Conservation (phyloP, 2,329 filamentous ascomycete genomes). For the Zymoseptoria brevis region DNA sequence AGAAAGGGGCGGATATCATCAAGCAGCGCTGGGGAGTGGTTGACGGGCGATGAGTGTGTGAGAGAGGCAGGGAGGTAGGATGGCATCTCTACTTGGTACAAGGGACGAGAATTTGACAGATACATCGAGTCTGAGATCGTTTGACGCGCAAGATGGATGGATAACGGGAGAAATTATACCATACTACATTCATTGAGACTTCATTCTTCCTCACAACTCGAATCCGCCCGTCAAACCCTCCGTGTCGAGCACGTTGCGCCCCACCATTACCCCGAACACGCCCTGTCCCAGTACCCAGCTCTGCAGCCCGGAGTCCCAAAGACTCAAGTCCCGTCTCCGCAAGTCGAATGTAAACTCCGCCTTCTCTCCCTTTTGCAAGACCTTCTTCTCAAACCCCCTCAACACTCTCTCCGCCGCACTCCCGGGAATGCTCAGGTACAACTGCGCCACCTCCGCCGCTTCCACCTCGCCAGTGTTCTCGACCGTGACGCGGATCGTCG, state of each 20-base stretch:
- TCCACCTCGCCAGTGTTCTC: conserved; percentile 54
- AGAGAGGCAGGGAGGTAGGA: too few species aligned
- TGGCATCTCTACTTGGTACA: too few species aligned
- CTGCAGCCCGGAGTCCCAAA: conserved; percentile 8
- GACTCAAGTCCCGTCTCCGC: conserved; percentile 6
- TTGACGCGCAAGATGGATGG: too few species aligned
- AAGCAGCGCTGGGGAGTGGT: too few species aligned
- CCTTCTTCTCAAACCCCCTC: conserved; percentile 33
- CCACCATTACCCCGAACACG: conserved; percentile 16
- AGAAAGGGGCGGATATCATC: too few species aligned
- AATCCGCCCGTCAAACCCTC: background rate
- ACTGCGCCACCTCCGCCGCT: conserved; percentile 46
- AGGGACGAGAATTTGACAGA: too few species aligned
- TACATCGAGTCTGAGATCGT: too few species aligned
- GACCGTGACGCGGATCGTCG: conserved; percentile 47
- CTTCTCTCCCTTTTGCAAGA: conserved; percentile 10
- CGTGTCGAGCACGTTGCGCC: conserved; percentile 8
- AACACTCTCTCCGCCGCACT: conserved; percentile 14
- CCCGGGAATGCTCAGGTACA: conserved; percentile 38
- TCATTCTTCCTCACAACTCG: background rate
- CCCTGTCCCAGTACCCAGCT: background rate
- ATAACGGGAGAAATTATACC: background rate
- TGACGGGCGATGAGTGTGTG: too few species aligned
- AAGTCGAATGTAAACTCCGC: conserved; percentile 7
- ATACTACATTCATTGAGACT: background rate